Base-by-base conservation (phyloP, 176 grass and related monocot species). In the Guadua angustifolia region DNA sequence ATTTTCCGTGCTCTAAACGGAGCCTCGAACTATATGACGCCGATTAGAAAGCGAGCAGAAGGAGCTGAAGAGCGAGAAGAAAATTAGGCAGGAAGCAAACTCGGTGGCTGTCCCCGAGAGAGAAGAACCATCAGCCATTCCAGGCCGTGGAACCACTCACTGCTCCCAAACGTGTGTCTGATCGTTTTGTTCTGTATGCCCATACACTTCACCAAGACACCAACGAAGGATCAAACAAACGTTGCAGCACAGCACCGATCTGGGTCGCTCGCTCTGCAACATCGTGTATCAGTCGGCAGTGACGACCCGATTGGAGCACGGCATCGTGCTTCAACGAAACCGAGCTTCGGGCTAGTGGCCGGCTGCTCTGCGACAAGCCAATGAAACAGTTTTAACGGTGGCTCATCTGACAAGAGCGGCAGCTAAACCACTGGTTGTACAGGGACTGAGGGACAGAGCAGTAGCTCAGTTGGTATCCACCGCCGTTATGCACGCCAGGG, bases 71-170 rank as follows among this genome's bases (percentile, higher is more conserved):
- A 45, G 39, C 52, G 19, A 12, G 10, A 33, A 40, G 65, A 71
- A 45, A 18, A 71, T 61, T 61, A 47, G 39, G 74, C 74, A 79
- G 13, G 66, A 79, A 35, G 75, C 74, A 51, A 69, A 63, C 65
- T 46, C 72, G 3, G 46, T 7, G 18, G 33, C 32, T 42, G 33
- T 24, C 11, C 61, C 46, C 5, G 36, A 57, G 56, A 79, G 24
- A 16, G 29, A 29, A 29, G 56, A 40, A 36, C 42, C 65, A 52
- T 56, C 76, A 35, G 15, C 1, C 25, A 38, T 8, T 17, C 10
- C 5, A 2, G 64, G 64, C 19, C 70, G 69, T 69, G 39, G 73
- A 78, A n/a, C n/a, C n/a, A n/a, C n/a, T 51, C 52, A 42, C 51
- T 5, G 2, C 47, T 4, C 66, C 35, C 44, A 65, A 17, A 35